These are phyloP conservation scores for Spizellomyces sp. DNA, from an alignment of 192 early-diverging fungal genomes.

Conservation along the genomic window DNA sequence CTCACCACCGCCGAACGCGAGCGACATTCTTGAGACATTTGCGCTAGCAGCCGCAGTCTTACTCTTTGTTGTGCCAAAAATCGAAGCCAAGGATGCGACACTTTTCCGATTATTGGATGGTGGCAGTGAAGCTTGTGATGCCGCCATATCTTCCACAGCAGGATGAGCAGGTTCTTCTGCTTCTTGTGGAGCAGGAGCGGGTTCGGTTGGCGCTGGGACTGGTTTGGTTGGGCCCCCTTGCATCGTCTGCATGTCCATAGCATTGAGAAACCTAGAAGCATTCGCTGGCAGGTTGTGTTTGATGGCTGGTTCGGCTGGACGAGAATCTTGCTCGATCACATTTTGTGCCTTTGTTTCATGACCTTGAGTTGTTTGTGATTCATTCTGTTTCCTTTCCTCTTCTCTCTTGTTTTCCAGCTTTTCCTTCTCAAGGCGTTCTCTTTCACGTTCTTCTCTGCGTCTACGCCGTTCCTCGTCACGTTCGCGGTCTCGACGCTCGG, in stretches of 20 bases:
- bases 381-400: neutral
- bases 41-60: neutral
- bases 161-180: neutral
- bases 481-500: conserved; percentile 24
- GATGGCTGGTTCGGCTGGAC: too few species aligned
- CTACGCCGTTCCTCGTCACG: conserved; percentile 22
- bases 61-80: conserved; percentile 7
- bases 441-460: neutral
- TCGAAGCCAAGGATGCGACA: conserved; percentile 3
- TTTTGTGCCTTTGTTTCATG: too few species aligned
- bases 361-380: too few species aligned
- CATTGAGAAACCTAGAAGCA: conserved; percentile 39
- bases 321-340: too few species aligned
- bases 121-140: neutral
- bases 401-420: neutral
- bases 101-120: conserved; percentile 9
- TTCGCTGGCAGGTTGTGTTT: conserved; percentile 19
- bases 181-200: neutral
- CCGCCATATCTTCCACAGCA: neutral
- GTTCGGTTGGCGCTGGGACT: neutral
- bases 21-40: neutral
- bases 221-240: conserved; percentile 1
- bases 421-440: conserved; percentile 1
- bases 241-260: conserved; percentile 42
- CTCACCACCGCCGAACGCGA: neutral